Evolutionary conservation across 768 basidiomycete genomes (phyloP).

Genomic region (Cyathus striatus): DNA sequence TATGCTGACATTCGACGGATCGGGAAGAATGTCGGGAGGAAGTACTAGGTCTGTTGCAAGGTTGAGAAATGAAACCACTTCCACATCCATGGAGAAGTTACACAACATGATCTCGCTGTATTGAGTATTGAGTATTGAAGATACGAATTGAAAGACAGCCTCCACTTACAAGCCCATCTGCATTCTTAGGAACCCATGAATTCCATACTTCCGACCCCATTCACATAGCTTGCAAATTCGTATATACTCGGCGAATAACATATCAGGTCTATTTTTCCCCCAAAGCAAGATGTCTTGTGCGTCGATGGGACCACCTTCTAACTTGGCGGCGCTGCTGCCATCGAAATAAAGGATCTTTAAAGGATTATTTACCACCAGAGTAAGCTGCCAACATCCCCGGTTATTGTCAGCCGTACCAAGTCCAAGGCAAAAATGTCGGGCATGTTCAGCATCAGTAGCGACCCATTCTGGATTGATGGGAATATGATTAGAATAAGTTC

Average conservation of each 20-base stretch:
- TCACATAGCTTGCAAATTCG: slow-evolving; percentile 22
- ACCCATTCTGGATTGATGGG: slow-evolving; percentile 11
- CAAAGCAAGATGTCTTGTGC: slow-evolving; percentile 30
- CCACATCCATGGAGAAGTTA: too few relatives aligned
- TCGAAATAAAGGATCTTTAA: slow-evolving; percentile 35
- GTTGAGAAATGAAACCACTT: too few relatives aligned
- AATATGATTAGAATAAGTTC: slow-evolving; percentile 3
- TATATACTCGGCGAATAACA: slow-evolving; percentile 11
- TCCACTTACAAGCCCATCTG: too few relatives aligned
- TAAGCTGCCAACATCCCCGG: slow-evolving; percentile 15
- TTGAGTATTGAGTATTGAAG: slow-evolving; percentile 26
- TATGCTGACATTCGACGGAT: too few relatives aligned
- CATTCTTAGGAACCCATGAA: slow-evolving; percentile 40
- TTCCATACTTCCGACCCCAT: slow-evolving; percentile 21
- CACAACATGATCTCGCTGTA: too few relatives aligned
- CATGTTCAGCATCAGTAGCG: slow-evolving; percentile 15
- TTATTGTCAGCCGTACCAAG: too few relatives aligned
- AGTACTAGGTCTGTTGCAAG: too few relatives aligned
- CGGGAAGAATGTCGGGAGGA: too few relatives aligned
- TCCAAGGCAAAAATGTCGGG: slow-evolving; percentile 2
- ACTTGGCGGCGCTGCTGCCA: slow-evolving; percentile 28
- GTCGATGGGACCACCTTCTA: slow-evolving; percentile 24
- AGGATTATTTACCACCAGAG: slow-evolving; percentile 16
- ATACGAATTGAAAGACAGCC: too few relatives aligned
- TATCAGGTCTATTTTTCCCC: slow-evolving; percentile 13